phyloP scores from a whole-genome alignment of 2,329 filamentous ascomycete species.

The Aspergillus aculeatus region DNA sequence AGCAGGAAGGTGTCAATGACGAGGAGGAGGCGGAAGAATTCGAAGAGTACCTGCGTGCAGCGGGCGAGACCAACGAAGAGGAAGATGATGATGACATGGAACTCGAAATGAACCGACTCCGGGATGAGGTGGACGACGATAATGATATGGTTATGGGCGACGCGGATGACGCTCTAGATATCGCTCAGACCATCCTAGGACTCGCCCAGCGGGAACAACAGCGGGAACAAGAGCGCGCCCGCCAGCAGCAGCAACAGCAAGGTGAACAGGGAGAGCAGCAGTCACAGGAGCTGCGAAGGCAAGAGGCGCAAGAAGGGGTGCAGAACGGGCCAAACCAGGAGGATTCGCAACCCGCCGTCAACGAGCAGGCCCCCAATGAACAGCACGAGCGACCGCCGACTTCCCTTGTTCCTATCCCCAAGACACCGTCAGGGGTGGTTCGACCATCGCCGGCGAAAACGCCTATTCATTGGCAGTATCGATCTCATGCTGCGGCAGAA shows the following conservation, averaged over 20 bases:
- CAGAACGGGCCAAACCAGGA: constrained; percentile 1
- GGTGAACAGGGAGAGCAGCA: constrained; percentile 29
- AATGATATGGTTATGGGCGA: constrained; percentile 54
- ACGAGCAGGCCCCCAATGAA: constrained; percentile 17
- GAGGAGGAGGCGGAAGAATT: constrained; percentile 51
- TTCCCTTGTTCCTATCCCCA: constrained; percentile 65
- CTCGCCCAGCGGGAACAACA: constrained; percentile 55
- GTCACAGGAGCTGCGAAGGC: constrained; percentile 21
- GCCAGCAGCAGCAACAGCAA: constrained; percentile 11
- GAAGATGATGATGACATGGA: constrained; percentile 46
- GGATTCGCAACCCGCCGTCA: constrained; percentile 9
- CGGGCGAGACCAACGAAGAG: constrained; percentile 42
- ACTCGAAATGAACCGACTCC: constrained; percentile 22
- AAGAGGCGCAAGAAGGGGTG: constrained; percentile 14
- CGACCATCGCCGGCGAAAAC: constrained; percentile 49
- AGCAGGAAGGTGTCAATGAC: constrained; percentile 41
- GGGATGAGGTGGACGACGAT: constrained; percentile 32
- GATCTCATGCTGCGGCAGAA: constrained; percentile 67
- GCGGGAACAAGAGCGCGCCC: neutral
- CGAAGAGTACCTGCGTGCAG: constrained; percentile 29
- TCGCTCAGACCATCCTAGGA: constrained; percentile 74
- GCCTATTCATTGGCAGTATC: constrained; percentile 81
- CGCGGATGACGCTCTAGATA: constrained; percentile 67
- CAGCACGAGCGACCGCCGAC: constrained; percentile 19
- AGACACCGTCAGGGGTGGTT: constrained; percentile 63